A percentile compares a stretch with the other conserved stretches of the same genome.
phyloP scores from a whole-genome alignment of 768 basidiomycete genomes.

The Gymnopilus dilepis region DNA sequence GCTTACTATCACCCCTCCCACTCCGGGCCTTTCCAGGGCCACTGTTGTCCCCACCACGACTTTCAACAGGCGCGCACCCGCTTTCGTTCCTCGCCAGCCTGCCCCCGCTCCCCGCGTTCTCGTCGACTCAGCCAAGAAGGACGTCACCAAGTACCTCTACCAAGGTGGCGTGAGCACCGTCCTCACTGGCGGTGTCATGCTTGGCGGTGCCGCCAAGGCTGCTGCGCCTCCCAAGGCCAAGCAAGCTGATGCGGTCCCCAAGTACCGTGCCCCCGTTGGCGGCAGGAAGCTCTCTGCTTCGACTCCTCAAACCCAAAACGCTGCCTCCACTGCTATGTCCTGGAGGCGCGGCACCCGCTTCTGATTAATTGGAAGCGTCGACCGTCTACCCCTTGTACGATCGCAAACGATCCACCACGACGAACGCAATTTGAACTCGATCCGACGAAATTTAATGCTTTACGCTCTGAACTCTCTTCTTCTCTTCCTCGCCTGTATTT shows the following conservation, averaged over 20 bases:
- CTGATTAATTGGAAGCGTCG: constrained; percentile 16
- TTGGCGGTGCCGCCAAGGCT: constrained; percentile 29
- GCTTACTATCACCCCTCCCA: not conserved
- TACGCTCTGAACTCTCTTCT: not conserved
- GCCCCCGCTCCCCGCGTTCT: constrained; percentile 20
- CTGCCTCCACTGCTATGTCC: constrained; percentile 9
- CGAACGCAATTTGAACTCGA: not conserved
- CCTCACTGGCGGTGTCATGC: constrained; percentile 51
- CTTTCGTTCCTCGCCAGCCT: constrained; percentile 21
- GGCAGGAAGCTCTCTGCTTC: constrained; percentile 17
- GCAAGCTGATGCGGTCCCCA: constrained; percentile 15
- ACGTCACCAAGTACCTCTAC: constrained; percentile 44
- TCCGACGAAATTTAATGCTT: not conserved
- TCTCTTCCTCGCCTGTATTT: constrained; percentile 11
- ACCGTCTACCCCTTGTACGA: not conserved
- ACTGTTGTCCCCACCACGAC: constrained; percentile 3
- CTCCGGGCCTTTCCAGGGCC: not conserved
- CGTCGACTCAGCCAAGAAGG: constrained; percentile 30
- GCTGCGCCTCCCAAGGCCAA: constrained; percentile 4
- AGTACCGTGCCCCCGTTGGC: constrained; percentile 23
- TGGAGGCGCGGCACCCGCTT: constrained; percentile 22
- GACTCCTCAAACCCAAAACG: constrained; percentile 14
- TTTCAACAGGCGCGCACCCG: constrained; percentile 12
- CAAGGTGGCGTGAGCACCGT: constrained; percentile 48
- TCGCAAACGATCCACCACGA: not conserved